Percentiles rank a stretch among this genome's conserved stretches.
These are phyloP conservation scores for Blastobotrys chiropterorum DNA, from an alignment of 805 yeast species.

Conservation along the genomic window DNA sequence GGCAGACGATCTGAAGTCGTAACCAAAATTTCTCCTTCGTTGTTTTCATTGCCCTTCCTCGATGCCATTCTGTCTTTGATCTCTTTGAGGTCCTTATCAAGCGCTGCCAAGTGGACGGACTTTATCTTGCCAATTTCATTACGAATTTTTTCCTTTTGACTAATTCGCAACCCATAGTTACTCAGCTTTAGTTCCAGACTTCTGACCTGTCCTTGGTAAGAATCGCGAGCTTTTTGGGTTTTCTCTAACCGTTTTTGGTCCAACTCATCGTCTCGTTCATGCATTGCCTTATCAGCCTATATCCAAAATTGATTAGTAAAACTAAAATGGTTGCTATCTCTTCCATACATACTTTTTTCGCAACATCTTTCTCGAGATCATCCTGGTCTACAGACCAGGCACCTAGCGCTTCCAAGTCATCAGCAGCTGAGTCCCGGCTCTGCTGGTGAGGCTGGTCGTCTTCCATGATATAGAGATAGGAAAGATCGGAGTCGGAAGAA, in stretches of 20 bases:
- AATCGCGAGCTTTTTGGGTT: conserved; percentile 44
- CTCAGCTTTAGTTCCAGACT: conserved; percentile 43
- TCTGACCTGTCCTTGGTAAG: conserved; percentile 39
- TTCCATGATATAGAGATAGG: too few relatives aligned
- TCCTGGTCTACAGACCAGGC: conserved; percentile 62
- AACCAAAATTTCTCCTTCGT: conserved; percentile 6
- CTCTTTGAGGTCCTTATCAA: conserved; percentile 59
- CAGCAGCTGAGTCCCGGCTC: too few relatives aligned
- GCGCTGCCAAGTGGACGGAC: conserved; percentile 44
- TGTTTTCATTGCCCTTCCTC: conserved; percentile 18
- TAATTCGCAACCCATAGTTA: conserved; percentile 54
- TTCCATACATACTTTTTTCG: conserved; percentile 31
- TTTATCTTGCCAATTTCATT: conserved; percentile 50
- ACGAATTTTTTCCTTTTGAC: conserved; percentile 50
- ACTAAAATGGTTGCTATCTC: too few relatives aligned
- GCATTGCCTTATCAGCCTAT: conserved; percentile 58
- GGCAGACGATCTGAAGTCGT: conserved; percentile 37
- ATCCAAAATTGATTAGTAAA: too few relatives aligned
- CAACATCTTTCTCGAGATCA: conserved; percentile 68
- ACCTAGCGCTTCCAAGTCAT: conserved; percentile 8
- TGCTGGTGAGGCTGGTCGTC: too few relatives aligned
- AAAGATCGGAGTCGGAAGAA: too few relatives aligned
- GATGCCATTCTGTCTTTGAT: conserved; percentile 43
- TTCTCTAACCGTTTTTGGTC: conserved; percentile 74
- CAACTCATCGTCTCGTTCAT: conserved; percentile 57